Conservation (phyloP, 345 rosid genomes). For the Linum tenue region DNA sequence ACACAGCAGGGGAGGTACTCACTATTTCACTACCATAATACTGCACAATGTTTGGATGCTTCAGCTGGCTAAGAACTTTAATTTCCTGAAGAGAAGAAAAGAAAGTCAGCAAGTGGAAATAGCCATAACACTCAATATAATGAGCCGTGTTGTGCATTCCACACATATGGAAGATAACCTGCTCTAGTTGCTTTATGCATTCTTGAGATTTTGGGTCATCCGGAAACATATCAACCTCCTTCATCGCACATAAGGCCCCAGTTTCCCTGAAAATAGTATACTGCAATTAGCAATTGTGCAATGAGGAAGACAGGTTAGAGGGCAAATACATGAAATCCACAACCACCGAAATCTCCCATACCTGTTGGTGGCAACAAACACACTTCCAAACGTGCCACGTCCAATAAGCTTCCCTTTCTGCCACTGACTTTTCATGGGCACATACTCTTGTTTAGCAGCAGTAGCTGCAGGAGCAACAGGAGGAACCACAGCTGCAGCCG, state of each 20-base stretch:
- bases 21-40: constrained; percentile 97
- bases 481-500: constrained; percentile 12
- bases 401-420: constrained; percentile 95
- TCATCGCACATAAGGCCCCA: constrained; percentile 96
- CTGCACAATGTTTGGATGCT: constrained; percentile 96
- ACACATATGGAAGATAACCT: constrained; percentile 36
- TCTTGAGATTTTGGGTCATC: constrained; percentile 91
- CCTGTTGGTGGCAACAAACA: constrained; percentile 87
- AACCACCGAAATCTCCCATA: constrained; percentile 14
- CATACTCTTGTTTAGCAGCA: constrained; percentile 33
- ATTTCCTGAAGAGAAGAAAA: constrained; percentile 55
- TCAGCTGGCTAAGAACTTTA: constrained; percentile 77
- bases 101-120: neutral
- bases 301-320: neutral
- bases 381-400: constrained; percentile 97
- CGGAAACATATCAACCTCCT: constrained; percentile 84
- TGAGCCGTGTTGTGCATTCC: neutral
- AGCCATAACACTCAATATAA: neutral
- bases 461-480: neutral
- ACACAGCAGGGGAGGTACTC: constrained; percentile 31
- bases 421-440: constrained; percentile 58
- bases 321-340: constrained; percentile 4
- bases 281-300: constrained; percentile 13
- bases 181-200: constrained; percentile 75
- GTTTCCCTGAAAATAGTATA: constrained; percentile 49